These are phyloP conservation scores for Backusella tuberculispora DNA, from an alignment of 192 early-diverging fungal species.

Conservation along the genomic window DNA sequence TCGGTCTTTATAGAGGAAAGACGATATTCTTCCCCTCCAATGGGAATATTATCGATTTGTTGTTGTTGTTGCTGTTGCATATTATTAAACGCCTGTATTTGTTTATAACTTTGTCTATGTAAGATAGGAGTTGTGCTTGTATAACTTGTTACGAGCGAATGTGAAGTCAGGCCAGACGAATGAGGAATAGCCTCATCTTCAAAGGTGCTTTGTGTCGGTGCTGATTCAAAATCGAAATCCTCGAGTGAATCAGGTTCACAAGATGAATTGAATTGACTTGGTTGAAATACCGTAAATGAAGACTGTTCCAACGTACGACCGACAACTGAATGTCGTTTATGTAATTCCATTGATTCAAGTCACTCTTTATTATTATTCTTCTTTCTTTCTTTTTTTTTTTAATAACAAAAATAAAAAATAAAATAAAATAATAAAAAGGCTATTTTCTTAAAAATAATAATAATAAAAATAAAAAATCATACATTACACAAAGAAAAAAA, in stretches of 20 bases:
- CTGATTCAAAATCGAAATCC: slow-evolving; percentile 19
- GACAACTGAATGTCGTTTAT: slow-evolving; percentile 17
- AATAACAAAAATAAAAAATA: slow-evolving; percentile 1
- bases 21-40: neutral
- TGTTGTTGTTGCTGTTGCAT: neutral
- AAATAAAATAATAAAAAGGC: neutral
- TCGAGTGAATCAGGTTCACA: slow-evolving; percentile 27
- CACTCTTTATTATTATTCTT: neutral
- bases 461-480: neutral
- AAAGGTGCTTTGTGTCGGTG: slow-evolving; percentile 5
- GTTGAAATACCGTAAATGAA: slow-evolving; percentile 11
- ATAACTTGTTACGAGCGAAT: slow-evolving; percentile 20
- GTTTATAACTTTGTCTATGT: neutral
- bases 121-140: slow-evolving; percentile 23
- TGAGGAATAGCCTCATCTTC: slow-evolving; percentile 26
- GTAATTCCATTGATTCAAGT: slow-evolving; percentile 20
- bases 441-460: neutral
- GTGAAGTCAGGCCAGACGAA: slow-evolving; percentile 25
- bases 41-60: slow-evolving; percentile 5
- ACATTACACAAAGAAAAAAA: slow-evolving; percentile 20
- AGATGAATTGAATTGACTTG: slow-evolving; percentile 20
- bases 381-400: neutral
- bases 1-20: slow-evolving; percentile 1
- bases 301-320: slow-evolving; percentile 3
- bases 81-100: neutral